A percentile compares a stretch with the other conserved stretches of the same genome.
These are phyloP conservation scores for Ophiocytium majus DNA, from an alignment of 352 stramenopile species.

Conservation along the genomic window DNA sequence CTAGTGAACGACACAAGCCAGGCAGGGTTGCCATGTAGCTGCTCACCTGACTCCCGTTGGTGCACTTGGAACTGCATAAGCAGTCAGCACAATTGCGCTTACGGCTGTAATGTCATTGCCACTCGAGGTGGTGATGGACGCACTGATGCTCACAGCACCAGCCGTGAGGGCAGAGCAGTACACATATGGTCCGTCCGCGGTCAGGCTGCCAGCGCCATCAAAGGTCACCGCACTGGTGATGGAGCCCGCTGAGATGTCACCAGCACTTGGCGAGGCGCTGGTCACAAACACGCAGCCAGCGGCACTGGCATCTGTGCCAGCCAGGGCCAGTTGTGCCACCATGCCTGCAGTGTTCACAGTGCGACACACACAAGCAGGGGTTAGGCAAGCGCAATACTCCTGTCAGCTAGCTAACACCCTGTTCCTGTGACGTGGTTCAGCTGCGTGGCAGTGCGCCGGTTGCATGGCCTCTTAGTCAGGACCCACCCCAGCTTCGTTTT, in stretches of 20 bases:
- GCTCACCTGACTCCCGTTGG: not conserved
- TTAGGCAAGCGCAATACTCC: too few species aligned
- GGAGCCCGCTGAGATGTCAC: not conserved
- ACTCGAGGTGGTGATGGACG: not conserved
- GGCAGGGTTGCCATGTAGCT: not conserved
- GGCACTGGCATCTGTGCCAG: too few species aligned
- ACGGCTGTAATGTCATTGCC: not conserved
- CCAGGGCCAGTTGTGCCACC: too few species aligned
- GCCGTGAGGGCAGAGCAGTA: not conserved
- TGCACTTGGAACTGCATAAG: not conserved
- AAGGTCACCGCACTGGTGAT: not conserved
- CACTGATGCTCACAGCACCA: not conserved
- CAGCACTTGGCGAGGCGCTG: not conserved
- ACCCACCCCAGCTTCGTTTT: too few species aligned
- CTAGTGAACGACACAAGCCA: too few species aligned
- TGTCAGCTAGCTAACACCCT: too few species aligned
- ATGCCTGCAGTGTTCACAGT: too few species aligned
- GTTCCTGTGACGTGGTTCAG: too few species aligned
- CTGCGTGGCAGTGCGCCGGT: too few species aligned
- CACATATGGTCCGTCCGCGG: not conserved
- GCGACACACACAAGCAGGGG: too few species aligned
- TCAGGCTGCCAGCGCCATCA: not conserved
- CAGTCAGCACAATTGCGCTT: not conserved
- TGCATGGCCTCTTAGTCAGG: too few species aligned
- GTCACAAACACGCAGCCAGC: too few species aligned